These are phyloP conservation scores for Zea mays DNA, from an alignment of 176 grass and related monocot species.

Conservation along the genomic window DNA sequence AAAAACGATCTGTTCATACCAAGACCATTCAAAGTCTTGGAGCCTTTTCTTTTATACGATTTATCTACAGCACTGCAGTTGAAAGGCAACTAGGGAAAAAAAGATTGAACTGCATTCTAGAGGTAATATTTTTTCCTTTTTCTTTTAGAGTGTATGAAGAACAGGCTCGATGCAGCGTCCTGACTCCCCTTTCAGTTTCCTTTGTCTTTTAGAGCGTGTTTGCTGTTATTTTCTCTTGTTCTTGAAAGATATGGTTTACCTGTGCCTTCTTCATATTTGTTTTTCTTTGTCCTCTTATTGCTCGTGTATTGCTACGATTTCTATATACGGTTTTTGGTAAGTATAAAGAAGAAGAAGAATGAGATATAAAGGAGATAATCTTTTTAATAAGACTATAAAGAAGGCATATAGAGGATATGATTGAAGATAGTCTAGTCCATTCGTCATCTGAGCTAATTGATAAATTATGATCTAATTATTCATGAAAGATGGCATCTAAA, in stretches of 20 bases:
- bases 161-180: no score
- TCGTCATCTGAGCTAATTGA: not conserved
- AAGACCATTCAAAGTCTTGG: slow-evolving; percentile 1
- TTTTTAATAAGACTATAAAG: no score
- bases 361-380: no score
- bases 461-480: not conserved
- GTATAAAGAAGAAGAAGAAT: no score
- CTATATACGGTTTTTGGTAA: no score
- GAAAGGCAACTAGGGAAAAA: not conserved
- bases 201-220: not conserved
- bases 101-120: not conserved
- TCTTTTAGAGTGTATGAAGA: not conserved
- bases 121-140: not conserved
- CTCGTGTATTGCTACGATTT: no score
- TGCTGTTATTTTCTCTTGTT: not conserved
- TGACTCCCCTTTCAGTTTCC: no score
- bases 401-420: no score
- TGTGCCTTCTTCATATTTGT: not conserved
- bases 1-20: not conserved
- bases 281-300: not conserved
- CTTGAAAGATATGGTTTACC: not conserved
- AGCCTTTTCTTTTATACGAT: not conserved
- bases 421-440: not conserved
- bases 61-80: not conserved
- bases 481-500: not conserved